A percentile compares a stretch with the other conserved stretches of the same genome.
Conservation (phyloP, 1,139 yeast genomes). For the Debaryomyces subglobosus region DNA sequence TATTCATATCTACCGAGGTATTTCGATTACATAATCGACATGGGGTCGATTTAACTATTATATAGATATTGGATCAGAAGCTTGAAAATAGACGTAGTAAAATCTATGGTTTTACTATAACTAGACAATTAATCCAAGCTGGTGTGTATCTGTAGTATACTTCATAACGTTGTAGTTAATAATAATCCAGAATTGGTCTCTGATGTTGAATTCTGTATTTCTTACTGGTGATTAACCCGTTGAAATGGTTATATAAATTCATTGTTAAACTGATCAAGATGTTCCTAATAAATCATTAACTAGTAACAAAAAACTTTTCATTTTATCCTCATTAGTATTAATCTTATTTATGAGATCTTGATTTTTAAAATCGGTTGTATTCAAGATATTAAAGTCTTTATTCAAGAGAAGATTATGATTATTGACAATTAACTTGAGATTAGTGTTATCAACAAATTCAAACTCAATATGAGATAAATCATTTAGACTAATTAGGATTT, state of each 20-base stretch:
- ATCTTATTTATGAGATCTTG: constrained; percentile 2
- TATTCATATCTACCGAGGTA: constrained; percentile 3
- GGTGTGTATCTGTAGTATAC: no score
- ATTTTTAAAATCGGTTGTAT: constrained; percentile 4
- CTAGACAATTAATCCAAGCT: no score
- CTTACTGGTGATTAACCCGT: no score
- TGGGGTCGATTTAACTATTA: background rate
- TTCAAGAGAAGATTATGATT: background rate
- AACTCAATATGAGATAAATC: background rate
- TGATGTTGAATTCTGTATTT: no score
- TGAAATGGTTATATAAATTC: background rate
- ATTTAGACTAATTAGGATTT: constrained; percentile 24
- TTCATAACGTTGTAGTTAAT: no score
- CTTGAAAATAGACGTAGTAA: no score
- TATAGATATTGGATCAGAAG: no score
- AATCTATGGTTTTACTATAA: no score
- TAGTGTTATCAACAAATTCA: constrained; percentile 1
- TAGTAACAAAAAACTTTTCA: background rate
- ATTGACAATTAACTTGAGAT: constrained; percentile 3
- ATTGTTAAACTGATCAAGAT: background rate
- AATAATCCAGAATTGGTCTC: no score
- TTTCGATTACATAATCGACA: constrained; percentile 1
- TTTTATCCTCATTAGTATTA: constrained; percentile 1
- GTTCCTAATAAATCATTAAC: background rate
- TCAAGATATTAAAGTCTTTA: constrained; percentile 3